Percentiles rank a stretch among this genome's conserved stretches.
These are phyloP conservation scores for Gossypium lobatum DNA, from an alignment of 441 rosid species.

Conservation along the genomic window DNA sequence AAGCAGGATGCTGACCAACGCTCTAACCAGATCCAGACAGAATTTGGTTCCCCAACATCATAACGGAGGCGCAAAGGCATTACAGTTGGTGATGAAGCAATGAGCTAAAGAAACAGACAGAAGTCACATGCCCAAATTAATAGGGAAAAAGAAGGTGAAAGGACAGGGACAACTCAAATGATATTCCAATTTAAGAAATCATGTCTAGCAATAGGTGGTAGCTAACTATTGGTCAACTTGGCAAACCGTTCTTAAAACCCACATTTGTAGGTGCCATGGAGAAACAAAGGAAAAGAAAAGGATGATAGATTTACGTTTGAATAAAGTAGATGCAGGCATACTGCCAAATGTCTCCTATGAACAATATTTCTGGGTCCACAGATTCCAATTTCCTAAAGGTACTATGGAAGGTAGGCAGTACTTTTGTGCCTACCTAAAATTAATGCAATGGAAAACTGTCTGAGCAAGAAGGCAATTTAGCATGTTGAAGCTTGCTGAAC, in stretches of 20 bases:
- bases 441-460: background rate
- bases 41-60: constrained; percentile 57
- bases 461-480: background rate
- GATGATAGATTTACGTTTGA: background rate
- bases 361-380: background rate
- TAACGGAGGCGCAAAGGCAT: constrained; percentile 54
- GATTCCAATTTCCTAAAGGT: background rate
- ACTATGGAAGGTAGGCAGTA: background rate
- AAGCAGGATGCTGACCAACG: constrained; percentile 70
- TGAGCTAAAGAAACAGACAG: constrained; percentile 52
- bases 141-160: background rate
- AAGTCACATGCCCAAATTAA: constrained; percentile 13
- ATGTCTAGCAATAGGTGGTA: background rate
- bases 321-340: background rate
- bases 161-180: constrained; percentile 4
- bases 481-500: background rate
- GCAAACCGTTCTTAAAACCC: background rate
- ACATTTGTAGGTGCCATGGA: background rate
- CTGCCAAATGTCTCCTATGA: background rate
- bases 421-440: background rate
- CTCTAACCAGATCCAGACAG: constrained; percentile 68
- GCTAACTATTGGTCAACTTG: background rate
- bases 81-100: constrained; percentile 59
- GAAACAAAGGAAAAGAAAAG: background rate
- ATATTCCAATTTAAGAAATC: background rate